These are phyloP conservation scores for Kwoniella mangroviensis DNA, from an alignment of 768 basidiomycete species.

Conservation along the genomic window DNA sequence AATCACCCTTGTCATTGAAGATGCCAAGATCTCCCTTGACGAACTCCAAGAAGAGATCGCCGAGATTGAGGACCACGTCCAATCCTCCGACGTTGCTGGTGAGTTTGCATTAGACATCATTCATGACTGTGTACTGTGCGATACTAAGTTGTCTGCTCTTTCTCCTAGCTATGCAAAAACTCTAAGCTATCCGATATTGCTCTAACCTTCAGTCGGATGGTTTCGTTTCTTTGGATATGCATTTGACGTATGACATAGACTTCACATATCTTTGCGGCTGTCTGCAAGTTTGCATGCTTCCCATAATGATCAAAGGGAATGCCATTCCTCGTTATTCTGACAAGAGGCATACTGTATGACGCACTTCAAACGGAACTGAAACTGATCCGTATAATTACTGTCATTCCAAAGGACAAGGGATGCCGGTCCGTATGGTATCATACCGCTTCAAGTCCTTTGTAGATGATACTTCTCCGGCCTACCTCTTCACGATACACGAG, in stretches of 20 bases:
- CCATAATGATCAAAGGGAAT: not conserved
- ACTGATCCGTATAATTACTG: too few relatives aligned
- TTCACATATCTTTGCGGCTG: not conserved
- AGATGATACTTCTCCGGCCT: too few relatives aligned
- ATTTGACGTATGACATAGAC: conserved; percentile 7
- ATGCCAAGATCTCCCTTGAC: conserved; percentile 88
- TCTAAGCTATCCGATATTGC: conserved; percentile 33
- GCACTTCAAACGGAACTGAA: too few relatives aligned
- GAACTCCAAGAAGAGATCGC: conserved; percentile 89
- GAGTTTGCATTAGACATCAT: conserved; percentile 14
- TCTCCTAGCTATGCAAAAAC: conserved; percentile 51
- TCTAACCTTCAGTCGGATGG: not conserved
- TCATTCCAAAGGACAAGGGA: too few relatives aligned
- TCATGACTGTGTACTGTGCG: not conserved
- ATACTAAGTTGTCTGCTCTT: conserved; percentile 15
- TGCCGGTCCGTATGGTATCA: too few relatives aligned
- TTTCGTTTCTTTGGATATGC: conserved; percentile 1
- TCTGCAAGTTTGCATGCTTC: not conserved
- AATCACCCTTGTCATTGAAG: conserved; percentile 74
- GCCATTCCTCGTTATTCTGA: not conserved
- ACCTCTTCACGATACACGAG: too few relatives aligned
- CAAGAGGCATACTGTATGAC: too few relatives aligned
- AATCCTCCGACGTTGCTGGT: conserved; percentile 84
- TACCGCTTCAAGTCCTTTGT: too few relatives aligned
- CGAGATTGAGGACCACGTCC: conserved; percentile 67